Base-by-base conservation (phyloP, 106 monocot species). In the Dendrobium chrysotoxum region DNA sequence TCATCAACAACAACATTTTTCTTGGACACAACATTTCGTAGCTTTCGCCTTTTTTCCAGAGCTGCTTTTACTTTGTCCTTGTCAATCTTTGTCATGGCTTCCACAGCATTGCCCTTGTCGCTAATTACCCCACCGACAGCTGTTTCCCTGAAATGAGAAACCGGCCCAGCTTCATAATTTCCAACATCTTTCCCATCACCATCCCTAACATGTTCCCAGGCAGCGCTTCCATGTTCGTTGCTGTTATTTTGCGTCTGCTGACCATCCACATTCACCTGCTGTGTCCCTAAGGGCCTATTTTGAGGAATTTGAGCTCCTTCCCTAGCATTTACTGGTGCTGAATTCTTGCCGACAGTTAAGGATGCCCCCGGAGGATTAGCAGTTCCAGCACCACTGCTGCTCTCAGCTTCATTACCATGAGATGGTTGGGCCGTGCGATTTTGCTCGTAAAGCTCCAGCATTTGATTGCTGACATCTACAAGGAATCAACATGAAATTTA, bases 401-500 rank as follows among this genome's bases (percentile, higher is more conserved):
- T 86, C 45, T 90, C 89, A 53, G 67, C 70, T 79, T 87, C 89
- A 82, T 79, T 89, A 39, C 85, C 85, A 53, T 86, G 81, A 38
- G 87, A 78, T 44, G 80, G 71, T 75, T 81, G 84, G 8, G 76
- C 67, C 31, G 87, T 16, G 20, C 86, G 88, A 53, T 88, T 92
- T 81, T 89, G 88, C 58, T 92, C 89, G 82, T 92, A 92, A 6
- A 92, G 82, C 39, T 92, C 92, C 83, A 92, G 38, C 87, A 92
- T 92, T 79, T 92, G 91, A 82, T 89, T 92, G 91, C 91, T 92
- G 75, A 92, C 87, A 78, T 92, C 91, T 92, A 83, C 79, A 82
- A 78, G 30, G 53, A 75, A 82, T 70, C 57, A 81, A 74, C 53
- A 78, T 44, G 31, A 77, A 77, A 45, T 64, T 31, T 58, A 28